phyloP scores from a whole-genome alignment of 805 yeast genomes.

The Candida parachauliodes region DNA sequence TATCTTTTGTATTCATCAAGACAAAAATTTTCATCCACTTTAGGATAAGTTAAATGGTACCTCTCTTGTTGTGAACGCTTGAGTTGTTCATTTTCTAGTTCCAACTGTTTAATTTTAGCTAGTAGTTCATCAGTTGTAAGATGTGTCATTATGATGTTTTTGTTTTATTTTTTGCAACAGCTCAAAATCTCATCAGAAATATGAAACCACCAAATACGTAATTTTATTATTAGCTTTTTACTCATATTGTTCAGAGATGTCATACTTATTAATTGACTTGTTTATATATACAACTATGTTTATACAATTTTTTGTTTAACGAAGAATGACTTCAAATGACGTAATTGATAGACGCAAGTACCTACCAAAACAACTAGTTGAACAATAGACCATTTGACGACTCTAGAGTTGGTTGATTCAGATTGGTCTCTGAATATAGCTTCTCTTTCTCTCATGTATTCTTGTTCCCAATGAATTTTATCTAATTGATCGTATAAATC shows the following conservation, averaged over 20 bases:
- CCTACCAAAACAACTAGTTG: slow-evolving; percentile 65
- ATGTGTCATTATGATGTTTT: no score
- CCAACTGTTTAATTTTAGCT: slow-evolving; percentile 17
- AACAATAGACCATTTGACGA: slow-evolving; percentile 67
- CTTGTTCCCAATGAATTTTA: slow-evolving; percentile 42
- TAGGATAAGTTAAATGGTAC: no score
- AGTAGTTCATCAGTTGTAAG: slow-evolving; percentile 21
- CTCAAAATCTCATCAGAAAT: no score
- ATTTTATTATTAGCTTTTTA: no score
- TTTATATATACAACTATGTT: slow-evolving; percentile 6
- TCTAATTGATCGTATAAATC: slow-evolving; percentile 37
- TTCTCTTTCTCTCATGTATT: slow-evolving; percentile 69
- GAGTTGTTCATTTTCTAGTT: slow-evolving; percentile 15
- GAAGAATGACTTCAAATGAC: slow-evolving; percentile 75
- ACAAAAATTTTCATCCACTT: slow-evolving; percentile 20
- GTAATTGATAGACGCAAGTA: slow-evolving; percentile 74
- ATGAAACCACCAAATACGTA: no score
- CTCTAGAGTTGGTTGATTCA: slow-evolving; percentile 71
- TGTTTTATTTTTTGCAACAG: no score
- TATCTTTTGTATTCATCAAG: slow-evolving; percentile 75
- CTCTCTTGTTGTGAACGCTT: no score
- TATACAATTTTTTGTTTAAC: slow-evolving; percentile 82
- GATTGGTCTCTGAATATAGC: slow-evolving; percentile 72
- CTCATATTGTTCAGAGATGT: no score
- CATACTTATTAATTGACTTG: no score